These are phyloP conservation scores for Chaetomiaceae sp. DNA, from an alignment of 2,329 filamentous ascomycete genomes.

Conservation along the genomic window DNA sequence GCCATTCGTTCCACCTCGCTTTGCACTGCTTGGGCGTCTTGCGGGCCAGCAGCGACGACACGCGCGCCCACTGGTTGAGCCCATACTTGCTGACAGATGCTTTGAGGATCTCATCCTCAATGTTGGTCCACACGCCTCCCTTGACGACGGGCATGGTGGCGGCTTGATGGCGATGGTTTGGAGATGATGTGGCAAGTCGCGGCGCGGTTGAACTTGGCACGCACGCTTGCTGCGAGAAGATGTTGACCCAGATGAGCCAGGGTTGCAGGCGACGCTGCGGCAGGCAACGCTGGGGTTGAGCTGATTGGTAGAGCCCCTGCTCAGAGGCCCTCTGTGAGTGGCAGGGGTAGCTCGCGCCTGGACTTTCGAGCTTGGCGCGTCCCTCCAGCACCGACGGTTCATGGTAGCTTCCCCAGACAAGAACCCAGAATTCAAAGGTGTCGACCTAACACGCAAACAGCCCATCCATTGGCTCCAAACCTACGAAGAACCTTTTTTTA, in stretches of 20 bases:
- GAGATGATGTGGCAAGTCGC: conserved; percentile 1
- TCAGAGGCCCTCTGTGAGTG: no score
- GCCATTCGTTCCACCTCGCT: conserved; percentile 96
- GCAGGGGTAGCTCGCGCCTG: no score
- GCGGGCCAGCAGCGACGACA: conserved; percentile 90
- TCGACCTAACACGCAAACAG: no score
- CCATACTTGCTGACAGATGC: conserved; percentile 92
- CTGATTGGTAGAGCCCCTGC: no score
- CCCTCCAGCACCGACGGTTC: no score
- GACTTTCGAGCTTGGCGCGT: no score
- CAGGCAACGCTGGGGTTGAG: no score
- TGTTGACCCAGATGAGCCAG: conserved; percentile 7
- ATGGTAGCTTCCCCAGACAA: no score
- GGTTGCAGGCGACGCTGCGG: no score
- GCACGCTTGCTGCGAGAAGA: neutral
- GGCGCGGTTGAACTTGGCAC: conserved; percentile 1
- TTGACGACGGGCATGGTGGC: conserved; percentile 62
- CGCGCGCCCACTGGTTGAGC: conserved; percentile 95
- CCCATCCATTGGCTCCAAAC: no score
- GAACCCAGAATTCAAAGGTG: no score
- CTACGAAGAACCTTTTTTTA: no score
- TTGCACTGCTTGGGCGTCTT: conserved; percentile 99
- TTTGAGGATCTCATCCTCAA: conserved; percentile 94
- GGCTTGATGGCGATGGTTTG: neutral
- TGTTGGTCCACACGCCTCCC: conserved; percentile 69